Base-by-base conservation (phyloP, 768 basidiomycete genomes). In the Suillus sp. region DNA sequence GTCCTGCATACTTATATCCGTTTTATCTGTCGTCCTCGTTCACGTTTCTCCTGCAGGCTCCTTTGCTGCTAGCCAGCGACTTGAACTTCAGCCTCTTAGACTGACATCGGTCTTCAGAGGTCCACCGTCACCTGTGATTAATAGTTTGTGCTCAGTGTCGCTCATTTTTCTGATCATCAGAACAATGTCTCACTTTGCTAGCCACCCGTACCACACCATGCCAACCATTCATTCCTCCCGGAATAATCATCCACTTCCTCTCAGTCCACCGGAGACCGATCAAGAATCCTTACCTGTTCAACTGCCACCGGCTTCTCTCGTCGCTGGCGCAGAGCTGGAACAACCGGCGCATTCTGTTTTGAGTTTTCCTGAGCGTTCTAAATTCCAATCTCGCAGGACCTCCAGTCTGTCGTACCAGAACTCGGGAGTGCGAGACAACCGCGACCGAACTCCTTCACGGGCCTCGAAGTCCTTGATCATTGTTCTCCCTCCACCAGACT, bases 401-500 rank as follows among this genome's bases (percentile, higher is more conserved):
- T 84, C 85, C 4, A 80, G 84, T 0, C 79, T 90, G 30, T 74
- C 83, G 4, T 91, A 91, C 73, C 79, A 85, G 65, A 80, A 73
- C 61, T 78, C 84, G 18, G 74, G 75, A 32, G 67, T 80, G 55
- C 79, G 81, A 7, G 84, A 86, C 43, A 64, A 70, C 53, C 79
- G 77, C 57, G 83, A 83, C 25, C 78, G 81, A 64, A 66, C 70
- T 30, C 64, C 68, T 18, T 77, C 79, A 56, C 76, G 82, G 54
- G 63, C 53, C 63, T 77, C 75, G 59, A 84, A 80, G 68, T 84
- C 85, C 70, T 81, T 92, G 59, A 78, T 93, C 20, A 81, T 92
- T 43, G 83, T 92, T 27, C 74, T 89, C 42, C 91, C 91, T 42
- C 88, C 91, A 32, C 61, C 78, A 14, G 79, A 84, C 35, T 78